These are phyloP conservation scores for Scedosporium boydii DNA, from an alignment of 2,329 filamentous ascomycete species.

Conservation along the genomic window DNA sequence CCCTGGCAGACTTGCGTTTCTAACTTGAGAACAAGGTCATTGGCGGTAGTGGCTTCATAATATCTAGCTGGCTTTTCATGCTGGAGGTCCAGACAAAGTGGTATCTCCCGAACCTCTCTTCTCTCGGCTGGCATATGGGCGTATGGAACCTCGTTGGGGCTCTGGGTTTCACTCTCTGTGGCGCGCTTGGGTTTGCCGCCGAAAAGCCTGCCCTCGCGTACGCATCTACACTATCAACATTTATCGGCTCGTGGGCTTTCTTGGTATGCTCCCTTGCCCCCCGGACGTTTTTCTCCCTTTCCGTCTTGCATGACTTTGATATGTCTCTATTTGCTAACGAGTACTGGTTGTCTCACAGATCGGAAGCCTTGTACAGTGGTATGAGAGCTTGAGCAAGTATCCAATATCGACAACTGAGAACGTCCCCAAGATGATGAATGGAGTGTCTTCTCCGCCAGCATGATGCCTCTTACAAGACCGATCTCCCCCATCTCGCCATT, in stretches of 20 bases:
- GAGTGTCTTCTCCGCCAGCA: not conserved
- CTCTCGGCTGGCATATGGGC: slow-evolving; percentile 59
- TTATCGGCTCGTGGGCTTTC: slow-evolving; percentile 40
- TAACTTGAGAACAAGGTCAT: slow-evolving; percentile 29
- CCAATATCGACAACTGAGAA: slow-evolving; percentile 11
- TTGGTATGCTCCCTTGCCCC: slow-evolving; percentile 19
- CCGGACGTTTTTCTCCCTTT: not conserved
- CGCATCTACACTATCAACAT: slow-evolving; percentile 37
- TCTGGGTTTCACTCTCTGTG: slow-evolving; percentile 53
- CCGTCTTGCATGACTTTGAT: not conserved
- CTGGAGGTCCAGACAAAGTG: slow-evolving; percentile 56
- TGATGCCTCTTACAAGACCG: not conserved
- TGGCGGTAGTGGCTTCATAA: slow-evolving; percentile 52
- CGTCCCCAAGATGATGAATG: not conserved
- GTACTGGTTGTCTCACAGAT: slow-evolving; percentile 12
- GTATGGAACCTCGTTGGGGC: slow-evolving; percentile 56
- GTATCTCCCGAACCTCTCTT: slow-evolving; percentile 45
- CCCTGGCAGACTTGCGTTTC: not conserved
- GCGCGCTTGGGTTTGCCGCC: slow-evolving; percentile 42
- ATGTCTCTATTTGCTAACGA: not conserved
- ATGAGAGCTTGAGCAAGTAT: slow-evolving; percentile 16
- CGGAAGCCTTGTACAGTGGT: slow-evolving; percentile 15
- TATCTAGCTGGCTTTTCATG: slow-evolving; percentile 51
- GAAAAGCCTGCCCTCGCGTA: slow-evolving; percentile 31
- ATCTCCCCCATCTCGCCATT: too few relatives aligned